A percentile compares a stretch with the other conserved stretches of the same genome.
These are phyloP conservation scores for Escovopsis weberi DNA, from an alignment of 2,329 filamentous ascomycete genomes.

Conservation along the genomic window DNA sequence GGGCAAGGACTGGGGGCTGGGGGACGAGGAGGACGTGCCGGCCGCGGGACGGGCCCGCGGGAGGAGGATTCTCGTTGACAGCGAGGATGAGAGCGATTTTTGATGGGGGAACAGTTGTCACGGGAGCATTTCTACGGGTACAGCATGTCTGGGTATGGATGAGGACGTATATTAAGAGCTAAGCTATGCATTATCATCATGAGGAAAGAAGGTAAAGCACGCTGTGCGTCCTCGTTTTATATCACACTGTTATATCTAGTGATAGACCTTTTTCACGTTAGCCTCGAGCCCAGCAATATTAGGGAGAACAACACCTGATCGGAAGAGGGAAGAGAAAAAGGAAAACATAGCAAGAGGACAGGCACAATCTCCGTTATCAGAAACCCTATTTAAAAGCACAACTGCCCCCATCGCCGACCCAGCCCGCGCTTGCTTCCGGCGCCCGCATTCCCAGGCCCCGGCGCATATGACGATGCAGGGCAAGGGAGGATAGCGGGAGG, in stretches of 20 bases:
- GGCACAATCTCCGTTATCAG: slow-evolving; percentile 22
- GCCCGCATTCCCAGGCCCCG: slow-evolving; percentile 6
- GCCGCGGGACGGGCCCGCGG: slow-evolving; percentile 11
- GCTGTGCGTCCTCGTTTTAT: too few species aligned
- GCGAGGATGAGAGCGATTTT: slow-evolving; percentile 5
- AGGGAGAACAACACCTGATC: not conserved
- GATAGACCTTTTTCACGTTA: too few species aligned
- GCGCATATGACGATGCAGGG: slow-evolving; percentile 22
- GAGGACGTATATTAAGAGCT: too few species aligned
- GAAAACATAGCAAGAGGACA: slow-evolving; percentile 1
- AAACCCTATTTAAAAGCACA: slow-evolving; percentile 33
- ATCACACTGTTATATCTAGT: too few species aligned
- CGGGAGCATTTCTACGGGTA: too few species aligned
- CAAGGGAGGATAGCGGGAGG: slow-evolving; percentile 5
- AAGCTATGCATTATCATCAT: too few species aligned
- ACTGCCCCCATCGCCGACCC: slow-evolving; percentile 22
- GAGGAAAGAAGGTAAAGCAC: too few species aligned
- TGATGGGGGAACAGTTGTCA: not conserved
- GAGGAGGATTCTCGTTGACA: slow-evolving; percentile 9
- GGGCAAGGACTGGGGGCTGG: slow-evolving; percentile 3
- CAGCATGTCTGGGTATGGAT: too few species aligned
- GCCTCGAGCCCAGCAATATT: too few species aligned
- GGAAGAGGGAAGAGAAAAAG: not conserved
- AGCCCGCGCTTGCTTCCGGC: slow-evolving; percentile 12
- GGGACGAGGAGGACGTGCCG: slow-evolving; percentile 8